A percentile compares a stretch with the other conserved stretches of the same genome.
Evolutionary conservation across 192 early-diverging fungal species (phyloP).

Genomic region (Thamnidium elegans): DNA sequence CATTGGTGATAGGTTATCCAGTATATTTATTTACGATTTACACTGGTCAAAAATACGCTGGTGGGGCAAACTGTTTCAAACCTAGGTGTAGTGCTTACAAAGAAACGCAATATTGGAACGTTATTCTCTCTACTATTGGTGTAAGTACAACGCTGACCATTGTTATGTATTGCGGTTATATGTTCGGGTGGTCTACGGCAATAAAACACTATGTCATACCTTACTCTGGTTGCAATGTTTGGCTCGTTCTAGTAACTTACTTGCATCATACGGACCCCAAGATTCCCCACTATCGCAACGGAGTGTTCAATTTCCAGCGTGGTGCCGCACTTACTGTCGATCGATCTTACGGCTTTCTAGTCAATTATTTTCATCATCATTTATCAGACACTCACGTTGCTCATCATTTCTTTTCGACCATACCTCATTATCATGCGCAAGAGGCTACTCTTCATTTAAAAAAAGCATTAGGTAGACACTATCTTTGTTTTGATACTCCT

Average conservation of each 20-base stretch:
- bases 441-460: slow-evolving; percentile 82
- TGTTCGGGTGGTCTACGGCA: slow-evolving; percentile 51
- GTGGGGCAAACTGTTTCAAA: slow-evolving; percentile 50
- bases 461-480: slow-evolving; percentile 77
- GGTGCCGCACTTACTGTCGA: slow-evolving; percentile 87
- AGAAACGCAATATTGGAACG: slow-evolving; percentile 59
- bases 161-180: slow-evolving; percentile 50
- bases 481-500: slow-evolving; percentile 70
- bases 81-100: slow-evolving; percentile 77
- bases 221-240: slow-evolving; percentile 87
- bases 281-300: slow-evolving; percentile 81
- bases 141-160: slow-evolving; percentile 53
- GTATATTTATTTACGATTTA: too few relatives aligned
- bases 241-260: slow-evolving; percentile 92
- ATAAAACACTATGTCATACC: slow-evolving; percentile 83
- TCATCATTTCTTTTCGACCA: slow-evolving; percentile 91
- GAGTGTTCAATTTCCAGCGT: slow-evolving; percentile 85
- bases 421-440: slow-evolving; percentile 91
- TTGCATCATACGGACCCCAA: slow-evolving; percentile 87
- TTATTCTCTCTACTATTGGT: slow-evolving; percentile 70
- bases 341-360: slow-evolving; percentile 80
- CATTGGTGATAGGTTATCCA: too few relatives aligned
- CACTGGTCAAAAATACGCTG: too few relatives aligned
- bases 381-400: slow-evolving; percentile 91
- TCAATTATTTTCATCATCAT: slow-evolving; percentile 77